Conservation (phyloP, 2,329 filamentous ascomycete species). For the Monilinia aucupariae region DNA sequence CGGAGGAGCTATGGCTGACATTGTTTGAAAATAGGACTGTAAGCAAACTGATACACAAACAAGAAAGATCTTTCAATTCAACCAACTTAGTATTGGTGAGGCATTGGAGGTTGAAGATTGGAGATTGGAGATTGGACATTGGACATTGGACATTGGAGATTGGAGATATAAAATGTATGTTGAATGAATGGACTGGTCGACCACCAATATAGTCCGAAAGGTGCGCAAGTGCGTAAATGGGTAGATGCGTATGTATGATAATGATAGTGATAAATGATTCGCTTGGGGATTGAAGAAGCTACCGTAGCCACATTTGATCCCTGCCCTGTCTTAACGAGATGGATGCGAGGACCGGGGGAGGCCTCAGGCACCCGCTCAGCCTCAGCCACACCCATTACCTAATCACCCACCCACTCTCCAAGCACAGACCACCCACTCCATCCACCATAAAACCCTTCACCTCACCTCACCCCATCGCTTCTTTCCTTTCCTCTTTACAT, state of each 20-base stretch:
- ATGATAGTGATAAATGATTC: too few relatives aligned
- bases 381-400: not conserved
- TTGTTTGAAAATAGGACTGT: slow-evolving; percentile 24
- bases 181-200: too few relatives aligned
- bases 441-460: slow-evolving; percentile 12
- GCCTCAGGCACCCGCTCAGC: not conserved
- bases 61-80: not conserved
- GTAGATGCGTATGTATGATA: too few relatives aligned
- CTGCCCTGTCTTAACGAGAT: not conserved
- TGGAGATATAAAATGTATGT: too few relatives aligned
- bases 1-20: slow-evolving; percentile 33
- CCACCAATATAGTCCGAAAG: too few relatives aligned
- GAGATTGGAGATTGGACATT: too few relatives aligned
- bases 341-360: too few relatives aligned
- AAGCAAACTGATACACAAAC: not conserved
- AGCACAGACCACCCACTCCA: not conserved
- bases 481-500: slow-evolving; percentile 11
- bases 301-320: slow-evolving; percentile 4
- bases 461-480: not conserved
- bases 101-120: too few relatives aligned
- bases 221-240: too few relatives aligned
- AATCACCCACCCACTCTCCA: not conserved
- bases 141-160: too few relatives aligned
- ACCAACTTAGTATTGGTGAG: too few relatives aligned
- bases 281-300: not conserved